Percentiles rank a stretch among this genome's conserved stretches.
These are phyloP conservation scores for Ilyonectria mors-panacis DNA, from an alignment of 2,329 filamentous ascomycete species.

Conservation along the genomic window DNA sequence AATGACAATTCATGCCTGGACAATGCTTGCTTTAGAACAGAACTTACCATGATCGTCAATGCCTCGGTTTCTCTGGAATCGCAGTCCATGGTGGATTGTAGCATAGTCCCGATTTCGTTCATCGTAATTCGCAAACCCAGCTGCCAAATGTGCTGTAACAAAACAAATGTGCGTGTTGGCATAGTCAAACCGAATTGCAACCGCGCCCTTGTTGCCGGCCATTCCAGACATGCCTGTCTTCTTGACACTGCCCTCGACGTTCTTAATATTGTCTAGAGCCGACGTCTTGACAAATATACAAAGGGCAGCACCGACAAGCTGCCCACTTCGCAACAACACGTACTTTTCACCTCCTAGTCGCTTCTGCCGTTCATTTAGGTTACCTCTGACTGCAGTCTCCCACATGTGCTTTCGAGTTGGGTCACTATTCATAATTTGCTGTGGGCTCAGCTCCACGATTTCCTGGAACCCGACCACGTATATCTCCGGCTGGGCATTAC, in stretches of 20 bases:
- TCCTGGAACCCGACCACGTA: constrained; percentile 96
- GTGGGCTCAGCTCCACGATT: constrained; percentile 96
- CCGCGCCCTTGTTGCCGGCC: constrained; percentile 97
- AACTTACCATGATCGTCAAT: constrained; percentile 88
- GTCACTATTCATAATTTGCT: constrained; percentile 99
- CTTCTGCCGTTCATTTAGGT: constrained; percentile 80
- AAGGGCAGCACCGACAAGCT: constrained; percentile 93
- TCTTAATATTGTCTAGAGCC: constrained; percentile 86
- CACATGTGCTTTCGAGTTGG: constrained; percentile 87
- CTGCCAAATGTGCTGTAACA: constrained; percentile 95
- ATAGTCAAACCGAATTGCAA: constrained; percentile 95
- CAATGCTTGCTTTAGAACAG: neutral
- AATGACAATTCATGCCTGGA: neutral
- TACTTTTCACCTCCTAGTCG: constrained; percentile 81
- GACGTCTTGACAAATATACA: constrained; percentile 91
- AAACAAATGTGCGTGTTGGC: constrained; percentile 95
- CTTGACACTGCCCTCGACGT: constrained; percentile 96
- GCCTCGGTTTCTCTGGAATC: constrained; percentile 90
- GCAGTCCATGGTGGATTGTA: constrained; percentile 87
- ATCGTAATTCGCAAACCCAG: constrained; percentile 96
- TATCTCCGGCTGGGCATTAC: constrained; percentile 82
- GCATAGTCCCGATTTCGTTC: constrained; percentile 94
- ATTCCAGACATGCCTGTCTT: constrained; percentile 96
- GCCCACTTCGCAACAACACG: constrained; percentile 89
- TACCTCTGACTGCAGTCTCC: constrained; percentile 85